Conservation (phyloP, 805 yeast genomes). For the Yamadazyma nakazawae region DNA sequence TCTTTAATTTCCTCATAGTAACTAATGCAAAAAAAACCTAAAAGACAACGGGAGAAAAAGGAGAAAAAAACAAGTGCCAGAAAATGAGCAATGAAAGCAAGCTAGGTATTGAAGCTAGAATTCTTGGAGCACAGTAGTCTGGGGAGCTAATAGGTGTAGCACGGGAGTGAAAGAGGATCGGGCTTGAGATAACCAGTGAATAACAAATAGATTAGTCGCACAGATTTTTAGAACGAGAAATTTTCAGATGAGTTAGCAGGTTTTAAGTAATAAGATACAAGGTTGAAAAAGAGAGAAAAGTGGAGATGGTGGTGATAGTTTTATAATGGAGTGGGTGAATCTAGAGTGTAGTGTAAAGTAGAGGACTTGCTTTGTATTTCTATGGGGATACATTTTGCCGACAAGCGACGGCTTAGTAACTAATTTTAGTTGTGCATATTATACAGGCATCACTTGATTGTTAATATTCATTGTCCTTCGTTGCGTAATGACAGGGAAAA, state of each 20-base stretch:
- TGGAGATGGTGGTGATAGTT: background rate
- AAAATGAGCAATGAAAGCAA: background rate
- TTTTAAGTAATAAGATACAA: no score
- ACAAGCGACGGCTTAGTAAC: no score
- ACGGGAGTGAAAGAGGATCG: background rate
- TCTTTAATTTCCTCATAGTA: conserved; percentile 38
- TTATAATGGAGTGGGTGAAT: no score
- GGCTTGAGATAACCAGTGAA: background rate
- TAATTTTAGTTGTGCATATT: background rate
- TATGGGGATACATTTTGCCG: no score
- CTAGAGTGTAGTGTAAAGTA: no score
- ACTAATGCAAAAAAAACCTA: background rate
- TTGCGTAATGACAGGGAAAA: background rate
- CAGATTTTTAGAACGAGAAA: background rate
- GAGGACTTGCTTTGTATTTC: no score
- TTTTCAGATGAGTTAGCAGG: background rate
- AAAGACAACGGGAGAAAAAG: background rate
- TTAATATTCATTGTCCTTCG: background rate
- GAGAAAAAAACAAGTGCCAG: background rate
- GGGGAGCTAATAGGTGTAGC: background rate
- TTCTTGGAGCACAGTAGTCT: no score
- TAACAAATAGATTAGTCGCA: background rate
- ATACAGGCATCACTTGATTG: background rate
- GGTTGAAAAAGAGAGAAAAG: background rate
- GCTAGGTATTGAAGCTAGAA: no score